Evolutionary conservation across 176 grass and related monocot species (phyloP).

Genomic region (Musa schizocarpa): DNA sequence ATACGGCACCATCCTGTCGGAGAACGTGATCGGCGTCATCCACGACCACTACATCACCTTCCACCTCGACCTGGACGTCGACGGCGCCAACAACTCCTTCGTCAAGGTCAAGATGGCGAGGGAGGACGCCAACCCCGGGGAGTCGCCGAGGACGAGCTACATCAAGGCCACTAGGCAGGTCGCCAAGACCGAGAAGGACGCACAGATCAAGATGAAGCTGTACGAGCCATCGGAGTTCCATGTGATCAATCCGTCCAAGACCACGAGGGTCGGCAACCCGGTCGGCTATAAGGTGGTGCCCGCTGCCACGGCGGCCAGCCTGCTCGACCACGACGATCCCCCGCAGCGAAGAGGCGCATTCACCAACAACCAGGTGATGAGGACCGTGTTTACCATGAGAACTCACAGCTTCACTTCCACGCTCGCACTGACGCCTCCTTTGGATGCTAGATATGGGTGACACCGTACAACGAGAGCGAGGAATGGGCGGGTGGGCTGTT

Average conservation of each 20-base stretch:
- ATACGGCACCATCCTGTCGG: conserved; percentile 59
- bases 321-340: conserved; percentile 63
- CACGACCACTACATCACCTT: conserved; percentile 82
- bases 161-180: conserved; percentile 48
- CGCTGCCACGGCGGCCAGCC: conserved; percentile 51
- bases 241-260: conserved; percentile 48
- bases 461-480: conserved; percentile 79
- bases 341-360: conserved; percentile 71
- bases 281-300: conserved; percentile 70
- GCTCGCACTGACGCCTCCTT: neutral
- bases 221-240: conserved; percentile 67
- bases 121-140: conserved; percentile 28
- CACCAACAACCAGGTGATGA: conserved; percentile 78
- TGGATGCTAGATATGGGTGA: conserved; percentile 71
- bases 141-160: conserved; percentile 68
- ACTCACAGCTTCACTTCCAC: too few relatives aligned
- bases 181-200: conserved; percentile 56
- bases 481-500: conserved; percentile 86
- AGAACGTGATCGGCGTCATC: conserved; percentile 72
- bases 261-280: conserved; percentile 57
- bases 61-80: conserved; percentile 75
- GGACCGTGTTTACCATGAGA: too few relatives aligned
- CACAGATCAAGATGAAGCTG: conserved; percentile 47
- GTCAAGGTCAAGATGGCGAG: conserved; percentile 47
- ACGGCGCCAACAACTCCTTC: conserved; percentile 75